Evolutionary conservation across 768 basidiomycete species (phyloP), one percentile per base, ranked within the genome.

Genomic region (Pulveroboletus sp.): DNA sequence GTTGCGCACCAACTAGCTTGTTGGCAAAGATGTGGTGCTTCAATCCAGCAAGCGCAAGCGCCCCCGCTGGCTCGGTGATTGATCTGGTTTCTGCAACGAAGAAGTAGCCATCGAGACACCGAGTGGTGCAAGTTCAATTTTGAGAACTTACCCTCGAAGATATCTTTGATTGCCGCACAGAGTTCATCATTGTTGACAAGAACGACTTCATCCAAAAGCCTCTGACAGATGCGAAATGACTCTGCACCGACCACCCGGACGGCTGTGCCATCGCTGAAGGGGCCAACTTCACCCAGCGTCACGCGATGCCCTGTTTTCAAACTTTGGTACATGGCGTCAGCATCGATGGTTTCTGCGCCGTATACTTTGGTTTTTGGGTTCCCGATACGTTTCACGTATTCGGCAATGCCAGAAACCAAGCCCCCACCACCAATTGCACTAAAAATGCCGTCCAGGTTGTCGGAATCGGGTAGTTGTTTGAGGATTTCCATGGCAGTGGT

Each of bases 121-220:
- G 10, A 17, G 27, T 9, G 41, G 4, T 17, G 17, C 35, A 26
- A 21, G 26, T 1, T 21, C 15, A 6, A 17, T 9, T 30, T 21
- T 26, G 21, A 43, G 36, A 7, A 54, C 73, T 51, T 54, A 91
- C 95, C 95, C 74, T 98, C 93, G 62, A 98, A 99, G 28, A 98
- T 87, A 61, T 99, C 96, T 71, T 98, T 98, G 72, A 98, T 97
- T 6, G 93, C 93, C 7, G 96, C 96, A 64, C 96, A 99, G 39
- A 99, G 83, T 67, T 95, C 95, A 64, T 99, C 96, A 55, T 96
- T 98, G 63, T 89, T 82, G 28, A 87, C 90, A 61, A 86, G 80
- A 43, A 93, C 82, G 31, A 98, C 70, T 3, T 80, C 83, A 58
- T 97, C 93, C 17, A 98, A 69, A 33, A 90, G 75, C 41, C 86